Percentiles rank a stretch among this genome's conserved stretches.
These are phyloP conservation scores for Kuraishia borneana DNA, from an alignment of 805 yeast genomes.

Conservation along the genomic window DNA sequence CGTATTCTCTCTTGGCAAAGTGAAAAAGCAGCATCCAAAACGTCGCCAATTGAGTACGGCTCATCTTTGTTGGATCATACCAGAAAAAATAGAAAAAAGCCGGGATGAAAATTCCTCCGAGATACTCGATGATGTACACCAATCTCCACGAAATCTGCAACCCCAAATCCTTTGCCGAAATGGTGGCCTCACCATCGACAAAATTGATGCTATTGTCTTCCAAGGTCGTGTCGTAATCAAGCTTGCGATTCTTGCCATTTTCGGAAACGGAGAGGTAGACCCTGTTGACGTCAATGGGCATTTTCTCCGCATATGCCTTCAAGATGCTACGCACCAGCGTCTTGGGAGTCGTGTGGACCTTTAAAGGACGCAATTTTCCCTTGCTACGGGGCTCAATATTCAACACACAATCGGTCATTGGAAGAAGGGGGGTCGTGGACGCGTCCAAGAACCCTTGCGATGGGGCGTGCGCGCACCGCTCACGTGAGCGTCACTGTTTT, in stretches of 20 bases:
- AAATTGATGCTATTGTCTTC: conserved; percentile 30
- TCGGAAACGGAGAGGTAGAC: conserved; percentile 40
- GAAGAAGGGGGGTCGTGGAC: background rate
- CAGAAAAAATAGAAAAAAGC: conserved; percentile 44
- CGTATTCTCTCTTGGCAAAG: conserved; percentile 80
- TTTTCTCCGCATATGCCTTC: conserved; percentile 28
- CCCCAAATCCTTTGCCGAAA: conserved; percentile 81
- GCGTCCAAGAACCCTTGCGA: conserved; percentile 30
- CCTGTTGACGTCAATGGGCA: conserved; percentile 30
- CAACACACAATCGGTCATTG: conserved; percentile 14
- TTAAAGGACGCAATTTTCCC: conserved; percentile 10
- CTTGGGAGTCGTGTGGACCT: conserved; percentile 24
- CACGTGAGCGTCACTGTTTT: too few species aligned
- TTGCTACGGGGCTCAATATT: conserved; percentile 30
- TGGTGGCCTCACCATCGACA: conserved; percentile 23
- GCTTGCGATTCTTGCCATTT: conserved; percentile 15
- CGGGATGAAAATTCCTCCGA: conserved; percentile 83
- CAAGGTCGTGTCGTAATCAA: conserved; percentile 33
- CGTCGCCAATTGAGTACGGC: conserved; percentile 41
- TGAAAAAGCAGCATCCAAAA: conserved; percentile 56
- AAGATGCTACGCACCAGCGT: conserved; percentile 23
- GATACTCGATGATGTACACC: conserved; percentile 80
- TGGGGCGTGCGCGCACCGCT: too few species aligned
- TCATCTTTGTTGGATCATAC: conserved; percentile 27
- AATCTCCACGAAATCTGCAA: conserved; percentile 88